phyloP scores from a whole-genome alignment of 768 basidiomycete genomes.

The Trametes punicea region DNA sequence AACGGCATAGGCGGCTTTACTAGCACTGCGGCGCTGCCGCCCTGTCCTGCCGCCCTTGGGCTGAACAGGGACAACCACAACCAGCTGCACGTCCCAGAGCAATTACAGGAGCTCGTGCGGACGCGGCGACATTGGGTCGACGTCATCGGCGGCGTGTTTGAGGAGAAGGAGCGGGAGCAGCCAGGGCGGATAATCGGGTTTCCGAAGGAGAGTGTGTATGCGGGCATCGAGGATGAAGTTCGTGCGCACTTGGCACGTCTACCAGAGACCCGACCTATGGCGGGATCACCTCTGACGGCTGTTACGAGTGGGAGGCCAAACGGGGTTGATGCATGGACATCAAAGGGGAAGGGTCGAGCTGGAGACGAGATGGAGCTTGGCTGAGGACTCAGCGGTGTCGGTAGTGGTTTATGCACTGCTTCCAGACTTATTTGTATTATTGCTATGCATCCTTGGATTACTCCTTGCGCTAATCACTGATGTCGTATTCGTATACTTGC shows the following conservation, averaged over 20 bases:
- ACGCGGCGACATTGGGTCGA: conserved; percentile 80
- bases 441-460: conserved; percentile 16
- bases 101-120: conserved; percentile 67
- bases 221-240: conserved; percentile 69
- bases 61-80: conserved; percentile 67
- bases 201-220: conserved; percentile 70
- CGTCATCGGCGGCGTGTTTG: conserved; percentile 70
- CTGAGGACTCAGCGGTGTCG: conserved; percentile 25
- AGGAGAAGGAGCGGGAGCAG: conserved; percentile 58
- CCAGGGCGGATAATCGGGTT: conserved; percentile 79
- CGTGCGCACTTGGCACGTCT: conserved; percentile 33
- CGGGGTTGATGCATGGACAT: conserved; percentile 23
- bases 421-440: conserved; percentile 26
- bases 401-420: neutral
- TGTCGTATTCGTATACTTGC: neutral
- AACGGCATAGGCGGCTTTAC: conserved; percentile 23
- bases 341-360: conserved; percentile 50
- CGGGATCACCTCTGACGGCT: neutral
- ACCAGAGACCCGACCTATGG: conserved; percentile 20
- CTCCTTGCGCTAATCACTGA: neutral
- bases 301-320: conserved; percentile 4
- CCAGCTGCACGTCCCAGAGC: conserved; percentile 58
- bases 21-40: conserved; percentile 40
- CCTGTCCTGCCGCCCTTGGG: conserved; percentile 70
- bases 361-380: conserved; percentile 71